Conservation (phyloP, 2,329 filamentous ascomycete genomes). For the Aspergillus brasiliensis region DNA sequence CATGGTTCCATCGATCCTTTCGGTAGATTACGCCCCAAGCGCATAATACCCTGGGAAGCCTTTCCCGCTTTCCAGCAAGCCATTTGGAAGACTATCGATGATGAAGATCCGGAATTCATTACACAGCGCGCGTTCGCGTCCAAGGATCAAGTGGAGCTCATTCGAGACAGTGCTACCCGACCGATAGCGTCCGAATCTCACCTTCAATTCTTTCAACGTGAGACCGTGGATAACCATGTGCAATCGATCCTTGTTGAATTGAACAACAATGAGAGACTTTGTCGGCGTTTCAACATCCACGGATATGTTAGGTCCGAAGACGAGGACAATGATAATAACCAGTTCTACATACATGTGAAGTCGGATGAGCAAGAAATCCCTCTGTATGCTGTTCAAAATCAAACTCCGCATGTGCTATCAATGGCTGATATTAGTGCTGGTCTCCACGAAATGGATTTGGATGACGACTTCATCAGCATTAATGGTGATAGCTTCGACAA, state of each 20-base stretch:
- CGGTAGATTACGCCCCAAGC: constrained; percentile 22
- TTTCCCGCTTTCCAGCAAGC: constrained; percentile 28
- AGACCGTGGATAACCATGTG: too few relatives aligned
- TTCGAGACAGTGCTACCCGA: neutral
- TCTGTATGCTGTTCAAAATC: constrained; percentile 30
- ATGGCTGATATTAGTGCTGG: constrained; percentile 27
- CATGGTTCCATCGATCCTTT: constrained; percentile 25
- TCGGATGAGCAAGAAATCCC: constrained; percentile 23
- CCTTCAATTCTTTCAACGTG: too few relatives aligned
- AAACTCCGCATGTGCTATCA: constrained; percentile 30
- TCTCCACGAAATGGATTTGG: constrained; percentile 27
- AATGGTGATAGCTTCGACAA: constrained; percentile 29
- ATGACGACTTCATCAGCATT: constrained; percentile 27
- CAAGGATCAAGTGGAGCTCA: constrained; percentile 18
- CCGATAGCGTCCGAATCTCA: too few relatives aligned
- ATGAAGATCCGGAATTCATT: constrained; percentile 13
- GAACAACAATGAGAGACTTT: constrained; percentile 11
- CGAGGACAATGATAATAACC: constrained; percentile 6
- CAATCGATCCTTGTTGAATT: too few relatives aligned
- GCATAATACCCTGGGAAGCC: constrained; percentile 25
- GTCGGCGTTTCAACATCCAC: constrained; percentile 9
- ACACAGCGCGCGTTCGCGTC: constrained; percentile 22
- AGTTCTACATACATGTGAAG: constrained; percentile 27
- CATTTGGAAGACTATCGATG: constrained; percentile 26
- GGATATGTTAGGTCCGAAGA: constrained; percentile 24